Evolutionary conservation across 2,329 filamentous ascomycete genomes (phyloP).

Genomic region (Trichoderma sp.): DNA sequence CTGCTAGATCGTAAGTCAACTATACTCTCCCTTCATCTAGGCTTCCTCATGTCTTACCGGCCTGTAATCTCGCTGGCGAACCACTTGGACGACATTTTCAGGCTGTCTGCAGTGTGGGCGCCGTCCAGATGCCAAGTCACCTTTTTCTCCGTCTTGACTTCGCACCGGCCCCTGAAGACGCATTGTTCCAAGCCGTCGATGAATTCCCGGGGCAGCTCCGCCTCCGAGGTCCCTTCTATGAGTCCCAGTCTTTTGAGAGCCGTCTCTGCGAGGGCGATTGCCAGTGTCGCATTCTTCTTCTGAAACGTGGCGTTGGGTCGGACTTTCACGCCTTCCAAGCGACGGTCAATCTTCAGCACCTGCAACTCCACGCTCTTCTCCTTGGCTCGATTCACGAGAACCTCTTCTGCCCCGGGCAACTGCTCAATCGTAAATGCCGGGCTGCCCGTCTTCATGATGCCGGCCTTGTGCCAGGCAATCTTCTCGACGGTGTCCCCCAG

Average conservation of each 20-base stretch:
- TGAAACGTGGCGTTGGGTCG: constrained; percentile 59
- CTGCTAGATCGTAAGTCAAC: constrained; percentile 28
- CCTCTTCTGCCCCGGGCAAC: constrained; percentile 45
- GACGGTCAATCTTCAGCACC: constrained; percentile 49
- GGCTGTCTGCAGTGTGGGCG: constrained; percentile 88
- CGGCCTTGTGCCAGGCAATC: constrained; percentile 75
- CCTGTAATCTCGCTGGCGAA: constrained; percentile 60
- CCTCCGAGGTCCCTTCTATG: constrained; percentile 29
- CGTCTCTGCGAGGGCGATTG: constrained; percentile 54
- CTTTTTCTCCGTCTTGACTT: constrained; percentile 54
- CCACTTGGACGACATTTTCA: constrained; percentile 80
- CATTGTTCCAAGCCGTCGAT: constrained; percentile 72
- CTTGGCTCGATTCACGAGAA: constrained; percentile 52
- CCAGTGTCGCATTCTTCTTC: constrained; percentile 58
- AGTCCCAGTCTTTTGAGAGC: constrained; percentile 50
- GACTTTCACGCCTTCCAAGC: constrained; percentile 50
- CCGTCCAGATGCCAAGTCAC: constrained; percentile 89
- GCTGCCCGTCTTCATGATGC: constrained; percentile 64
- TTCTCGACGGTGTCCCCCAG: constrained; percentile 64
- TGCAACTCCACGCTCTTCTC: constrained; percentile 54
- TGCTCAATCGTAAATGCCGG: constrained; percentile 62
- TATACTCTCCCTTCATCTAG: neutral
- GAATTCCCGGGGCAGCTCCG: constrained; percentile 62
- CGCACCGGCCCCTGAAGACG: constrained; percentile 78
- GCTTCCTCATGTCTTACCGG: constrained; percentile 31